Evolutionary conservation across 306 rosid genomes (phyloP).

Genomic region (Prunus fruticosa): DNA sequence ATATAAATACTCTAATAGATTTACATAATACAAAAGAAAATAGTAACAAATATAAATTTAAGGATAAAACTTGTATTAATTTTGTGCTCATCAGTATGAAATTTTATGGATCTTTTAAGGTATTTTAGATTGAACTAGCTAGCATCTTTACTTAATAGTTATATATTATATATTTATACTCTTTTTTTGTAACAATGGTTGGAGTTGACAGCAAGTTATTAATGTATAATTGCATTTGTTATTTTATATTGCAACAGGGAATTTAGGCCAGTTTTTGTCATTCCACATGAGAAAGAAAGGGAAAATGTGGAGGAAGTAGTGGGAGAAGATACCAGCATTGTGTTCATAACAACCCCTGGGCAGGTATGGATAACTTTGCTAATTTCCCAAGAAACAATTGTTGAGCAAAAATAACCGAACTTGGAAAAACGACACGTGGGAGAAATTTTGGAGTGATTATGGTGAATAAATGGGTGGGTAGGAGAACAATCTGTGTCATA

Average conservation of each 20-base stretch:
- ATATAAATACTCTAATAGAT: no score
- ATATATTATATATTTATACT: no score
- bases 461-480: no score
- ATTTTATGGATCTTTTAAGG: not conserved
- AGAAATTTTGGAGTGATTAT: not conserved
- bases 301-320: slow-evolving; percentile 64
- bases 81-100: no score
- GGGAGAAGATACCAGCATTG: slow-evolving; percentile 63
- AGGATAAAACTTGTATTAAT: no score
- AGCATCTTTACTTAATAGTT: no score
- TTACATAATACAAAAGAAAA: no score
- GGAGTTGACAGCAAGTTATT: not conserved
- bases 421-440: not conserved
- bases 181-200: no score
- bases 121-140: no score
- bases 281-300: slow-evolving; percentile 91
- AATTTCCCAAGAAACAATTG: not conserved
- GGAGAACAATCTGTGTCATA: no score
- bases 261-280: slow-evolving; percentile 74
- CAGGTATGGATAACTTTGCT: slow-evolving; percentile 46
- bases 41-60: no score
- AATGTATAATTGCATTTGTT: not conserved
- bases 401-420: not conserved
- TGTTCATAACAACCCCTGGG: slow-evolving; percentile 91
- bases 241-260: slow-evolving; percentile 44